Base-by-base conservation (phyloP, 306 rosid species). In the Lathyrus sativus region DNA sequence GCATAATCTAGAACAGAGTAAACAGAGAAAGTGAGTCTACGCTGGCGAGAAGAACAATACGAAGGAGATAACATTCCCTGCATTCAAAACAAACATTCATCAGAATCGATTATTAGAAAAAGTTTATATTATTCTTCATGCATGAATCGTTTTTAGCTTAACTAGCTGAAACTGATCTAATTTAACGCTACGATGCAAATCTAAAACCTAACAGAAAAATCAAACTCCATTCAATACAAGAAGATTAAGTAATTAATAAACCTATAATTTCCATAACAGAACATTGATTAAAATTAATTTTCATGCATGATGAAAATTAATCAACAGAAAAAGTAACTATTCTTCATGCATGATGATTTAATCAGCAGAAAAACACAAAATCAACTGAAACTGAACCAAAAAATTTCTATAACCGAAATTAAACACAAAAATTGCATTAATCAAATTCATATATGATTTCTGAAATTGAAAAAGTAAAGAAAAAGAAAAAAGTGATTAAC, bases 41-140 rank as follows among this genome's bases (percentile, higher is more conserved):
- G 73, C 59, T 67, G 96, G 97, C 0, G 97, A 88, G 28, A 87
- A 54, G 76, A 91, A 88, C 29, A 91, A 81, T 12, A 82, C 84
- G 46, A 83, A 82, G 15, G 97, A 91, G 76, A 91, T 84, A 44
- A 87, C 65, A 66, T 88, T 91, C 19, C 97, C 97, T 91, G 89
- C 79, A 54, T 50, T 59, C 58, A 51, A 42, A 50, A 12, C 11
- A 0, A 58, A 11, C 28, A 62, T 7, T 0, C 3, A 29, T 75
- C 62, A 66, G 50, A 42, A 41, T 24, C 17, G 39, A 35, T 35
- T 35, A 35, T 35, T 7, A 9, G n/a, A 44, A 28, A 45, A 65
- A 7, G 28, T 9, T 50, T 3, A 50, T 7, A 50, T 18, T 3
- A 50, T 3, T n/a, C 12, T 29, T 9, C 42, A 57, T 57, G 41